Base-by-base conservation (phyloP, 495 filamentous ascomycete genomes). In the Hypoxylon rickii region DNA sequence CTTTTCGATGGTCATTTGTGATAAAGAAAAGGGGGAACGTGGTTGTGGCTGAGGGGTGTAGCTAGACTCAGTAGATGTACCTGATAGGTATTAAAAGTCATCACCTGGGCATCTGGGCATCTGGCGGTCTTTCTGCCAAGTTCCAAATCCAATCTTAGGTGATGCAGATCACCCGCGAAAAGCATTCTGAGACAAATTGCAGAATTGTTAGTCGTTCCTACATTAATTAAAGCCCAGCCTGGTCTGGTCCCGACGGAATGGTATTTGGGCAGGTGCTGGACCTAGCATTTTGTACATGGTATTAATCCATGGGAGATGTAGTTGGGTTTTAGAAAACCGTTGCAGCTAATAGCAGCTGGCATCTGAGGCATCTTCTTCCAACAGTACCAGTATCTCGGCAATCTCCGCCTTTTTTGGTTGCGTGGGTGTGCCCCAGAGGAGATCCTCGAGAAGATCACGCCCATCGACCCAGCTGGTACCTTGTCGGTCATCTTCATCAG, bases 161-260 rank as follows among this genome's bases (percentile, higher is more conserved):
- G 18, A 37, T 29, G 36, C 15, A 45, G 45, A 61, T 54, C 50
- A 24, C 26, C 42, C 24, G n/a, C n/a, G n/a, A 5, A 36, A 12
- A 21, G 40, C 22, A 32, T 26, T 55, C 45, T 61, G 58, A 61
- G 46, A 56, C 58, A 44, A 26, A 36, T 32, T 40, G 36, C 13
- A 10, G 34, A 50, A 22, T 39, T 40, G 45, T 42, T 39, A 41
- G 13, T 18, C 24, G 56, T 60, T 54, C 10, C 24, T 4, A 4
- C 54, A 60, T 49, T 31, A 54, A 40, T 44, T 53, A 53, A 46
- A 32, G 37, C 48, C 37, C 26, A 10, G 43, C 34, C 43, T 54
- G 57, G 52, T 49, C 32, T 36, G 31, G 32, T 53, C 48, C 59
- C 59, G 59, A 63, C 53, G 16, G 44, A 31, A 44, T 54, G 59